These are phyloP conservation scores for Trichoderma aggressivum DNA, from an alignment of 2,329 filamentous ascomycete genomes.

Conservation along the genomic window DNA sequence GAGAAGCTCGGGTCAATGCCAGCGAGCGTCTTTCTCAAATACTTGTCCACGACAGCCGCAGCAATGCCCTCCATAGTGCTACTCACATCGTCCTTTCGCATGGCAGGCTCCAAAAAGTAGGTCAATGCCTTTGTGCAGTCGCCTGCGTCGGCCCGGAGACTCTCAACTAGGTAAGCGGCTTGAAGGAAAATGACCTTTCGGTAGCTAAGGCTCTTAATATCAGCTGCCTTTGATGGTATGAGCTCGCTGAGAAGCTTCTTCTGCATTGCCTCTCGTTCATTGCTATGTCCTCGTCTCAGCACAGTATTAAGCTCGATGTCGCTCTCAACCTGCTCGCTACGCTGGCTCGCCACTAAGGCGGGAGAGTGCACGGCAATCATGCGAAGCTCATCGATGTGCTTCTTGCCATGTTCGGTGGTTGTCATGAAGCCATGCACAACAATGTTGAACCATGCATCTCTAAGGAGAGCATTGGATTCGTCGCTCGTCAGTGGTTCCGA, in stretches of 20 bases:
- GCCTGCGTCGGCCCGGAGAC: slow-evolving; percentile 77
- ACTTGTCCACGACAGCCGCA: slow-evolving; percentile 70
- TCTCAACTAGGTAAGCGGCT: slow-evolving; percentile 85
- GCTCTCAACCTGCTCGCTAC: slow-evolving; percentile 86
- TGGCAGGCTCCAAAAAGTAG: slow-evolving; percentile 93
- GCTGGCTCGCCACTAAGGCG: slow-evolving; percentile 81
- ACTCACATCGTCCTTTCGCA: slow-evolving; percentile 61
- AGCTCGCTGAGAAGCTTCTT: slow-evolving; percentile 73
- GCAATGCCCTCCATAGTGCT: slow-evolving; percentile 63
- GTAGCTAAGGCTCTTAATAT: slow-evolving; percentile 81
- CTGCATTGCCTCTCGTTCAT: slow-evolving; percentile 73
- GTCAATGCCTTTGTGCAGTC: slow-evolving; percentile 85
- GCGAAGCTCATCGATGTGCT: slow-evolving; percentile 72
- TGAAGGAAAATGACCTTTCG: slow-evolving; percentile 90
- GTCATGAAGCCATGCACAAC: slow-evolving; percentile 87
- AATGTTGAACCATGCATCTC: slow-evolving; percentile 98
- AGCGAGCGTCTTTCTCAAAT: slow-evolving; percentile 70
- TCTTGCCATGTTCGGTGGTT: slow-evolving; percentile 68
- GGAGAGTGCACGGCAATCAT: slow-evolving; percentile 84
- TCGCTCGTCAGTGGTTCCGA: slow-evolving; percentile 54
- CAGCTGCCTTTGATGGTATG: slow-evolving; percentile 70
- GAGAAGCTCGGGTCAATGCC: slow-evolving; percentile 75
- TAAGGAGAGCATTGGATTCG: slow-evolving; percentile 68
- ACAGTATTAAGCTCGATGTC: slow-evolving; percentile 97
- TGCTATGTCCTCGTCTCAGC: slow-evolving; percentile 78